phyloP scores from a whole-genome alignment of 2,329 filamentous ascomycete species.

The Pseudogymnoascus pannorum region DNA sequence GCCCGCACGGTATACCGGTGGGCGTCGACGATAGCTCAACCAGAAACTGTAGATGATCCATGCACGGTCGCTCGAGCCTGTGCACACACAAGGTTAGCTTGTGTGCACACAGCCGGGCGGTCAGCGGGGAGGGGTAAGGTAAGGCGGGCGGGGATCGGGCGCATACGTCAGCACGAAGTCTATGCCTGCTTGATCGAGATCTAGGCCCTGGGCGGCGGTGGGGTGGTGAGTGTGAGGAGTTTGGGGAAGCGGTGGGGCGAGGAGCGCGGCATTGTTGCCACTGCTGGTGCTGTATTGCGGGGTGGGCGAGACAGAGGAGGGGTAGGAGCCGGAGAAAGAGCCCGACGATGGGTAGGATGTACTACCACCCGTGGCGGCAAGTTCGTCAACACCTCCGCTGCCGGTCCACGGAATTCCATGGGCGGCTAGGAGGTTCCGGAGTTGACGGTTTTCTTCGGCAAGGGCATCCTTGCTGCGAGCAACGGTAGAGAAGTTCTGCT shows the following conservation, averaged over 20 bases:
- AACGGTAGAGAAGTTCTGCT: constrained; percentile 71
- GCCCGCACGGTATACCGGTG: constrained; percentile 69
- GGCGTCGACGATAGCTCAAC: constrained; percentile 43
- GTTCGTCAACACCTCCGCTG: constrained; percentile 26
- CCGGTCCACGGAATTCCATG: constrained; percentile 40
- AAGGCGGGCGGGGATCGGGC: constrained; percentile 25
- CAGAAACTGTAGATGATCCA: constrained; percentile 80
- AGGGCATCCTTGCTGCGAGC: constrained; percentile 69
- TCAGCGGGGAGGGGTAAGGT: background rate
- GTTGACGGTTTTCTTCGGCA: constrained; percentile 69
- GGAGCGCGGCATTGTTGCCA: background rate
- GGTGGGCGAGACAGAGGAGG: background rate
- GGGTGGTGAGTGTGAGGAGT: background rate
- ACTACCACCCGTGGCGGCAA: constrained; percentile 33
- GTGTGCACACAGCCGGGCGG: constrained; percentile 15
- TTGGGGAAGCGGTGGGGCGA: background rate
- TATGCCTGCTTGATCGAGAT: constrained; percentile 78
- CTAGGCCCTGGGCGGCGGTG: constrained; percentile 34
- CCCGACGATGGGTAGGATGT: constrained; percentile 43
- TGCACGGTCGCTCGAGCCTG: constrained; percentile 88
- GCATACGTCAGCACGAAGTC: constrained; percentile 90
- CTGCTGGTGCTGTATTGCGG: constrained; percentile 4
- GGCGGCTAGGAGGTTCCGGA: constrained; percentile 52
- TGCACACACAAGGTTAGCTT: constrained; percentile 37
- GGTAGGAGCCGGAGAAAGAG: constrained; percentile 52